Conservation (phyloP, 345 rosid species). For the Lenwebbia sp. region DNA sequence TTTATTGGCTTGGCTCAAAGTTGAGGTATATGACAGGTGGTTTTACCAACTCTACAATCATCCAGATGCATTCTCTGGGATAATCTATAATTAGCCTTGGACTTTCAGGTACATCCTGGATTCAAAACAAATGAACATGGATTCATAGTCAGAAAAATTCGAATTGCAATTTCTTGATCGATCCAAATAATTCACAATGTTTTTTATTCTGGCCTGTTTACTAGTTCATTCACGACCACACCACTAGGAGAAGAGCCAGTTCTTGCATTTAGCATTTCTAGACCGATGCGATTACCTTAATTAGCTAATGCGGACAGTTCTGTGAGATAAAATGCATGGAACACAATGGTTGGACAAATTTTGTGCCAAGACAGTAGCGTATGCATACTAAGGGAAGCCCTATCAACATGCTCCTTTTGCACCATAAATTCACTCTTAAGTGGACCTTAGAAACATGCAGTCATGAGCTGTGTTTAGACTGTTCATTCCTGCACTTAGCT, state of each 20-base stretch:
- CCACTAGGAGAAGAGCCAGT: background rate
- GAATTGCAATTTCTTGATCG: background rate
- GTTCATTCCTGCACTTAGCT: too few relatives aligned
- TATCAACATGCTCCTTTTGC: too few relatives aligned
- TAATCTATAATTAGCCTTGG: background rate
- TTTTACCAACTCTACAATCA: background rate
- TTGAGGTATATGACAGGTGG: too few relatives aligned
- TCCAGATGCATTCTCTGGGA: background rate
- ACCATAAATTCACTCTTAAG: too few relatives aligned
- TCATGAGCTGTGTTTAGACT: background rate
- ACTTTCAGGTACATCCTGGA: background rate
- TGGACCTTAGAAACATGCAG: too few relatives aligned
- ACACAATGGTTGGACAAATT: too few relatives aligned
- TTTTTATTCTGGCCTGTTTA: background rate
- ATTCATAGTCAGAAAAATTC: background rate
- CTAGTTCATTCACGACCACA: background rate
- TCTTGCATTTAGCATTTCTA: background rate
- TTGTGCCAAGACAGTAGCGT: too few relatives aligned
- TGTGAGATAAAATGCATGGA: background rate
- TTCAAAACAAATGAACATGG: background rate
- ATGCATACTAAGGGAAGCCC: too few relatives aligned
- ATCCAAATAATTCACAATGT: accelerated
- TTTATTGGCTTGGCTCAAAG: too few relatives aligned
- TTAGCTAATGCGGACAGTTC: background rate
- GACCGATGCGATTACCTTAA: accelerated